Evolutionary conservation across 2,329 filamentous ascomycete genomes (phyloP).

Genomic region (Fusarium ramigenum): DNA sequence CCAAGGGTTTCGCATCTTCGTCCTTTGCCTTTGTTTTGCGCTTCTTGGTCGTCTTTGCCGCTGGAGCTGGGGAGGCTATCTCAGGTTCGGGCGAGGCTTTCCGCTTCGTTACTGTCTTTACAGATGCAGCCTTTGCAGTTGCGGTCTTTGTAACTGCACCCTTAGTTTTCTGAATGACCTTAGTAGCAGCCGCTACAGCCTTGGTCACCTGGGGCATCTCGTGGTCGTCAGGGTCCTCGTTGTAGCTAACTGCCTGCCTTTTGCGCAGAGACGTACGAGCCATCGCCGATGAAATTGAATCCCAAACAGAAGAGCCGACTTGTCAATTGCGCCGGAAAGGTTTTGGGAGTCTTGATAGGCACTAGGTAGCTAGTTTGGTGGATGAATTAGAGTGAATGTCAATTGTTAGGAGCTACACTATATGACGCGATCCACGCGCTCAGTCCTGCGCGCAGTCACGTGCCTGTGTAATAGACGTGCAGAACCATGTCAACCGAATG

Average conservation of each 20-base stretch:
- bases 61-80: slow-evolving; percentile 30
- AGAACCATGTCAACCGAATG: not conserved
- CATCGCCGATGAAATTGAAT: slow-evolving; percentile 39
- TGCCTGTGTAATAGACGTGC: not conserved
- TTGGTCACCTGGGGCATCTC: slow-evolving; percentile 26
- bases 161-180: slow-evolving; percentile 44
- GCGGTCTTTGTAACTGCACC: slow-evolving; percentile 32
- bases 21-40: slow-evolving; percentile 51
- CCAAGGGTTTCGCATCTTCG: slow-evolving; percentile 68
- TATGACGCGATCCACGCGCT: slow-evolving; percentile 39
- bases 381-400: not conserved
- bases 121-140: slow-evolving; percentile 33
- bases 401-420: not conserved
- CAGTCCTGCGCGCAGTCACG: slow-evolving; percentile 38
- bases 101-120: slow-evolving; percentile 45
- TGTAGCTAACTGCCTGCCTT: slow-evolving; percentile 46
- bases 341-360: no score
- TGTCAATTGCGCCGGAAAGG: not conserved
- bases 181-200: slow-evolving; percentile 32
- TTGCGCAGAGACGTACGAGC: slow-evolving; percentile 48
- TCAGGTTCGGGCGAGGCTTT: slow-evolving; percentile 44
- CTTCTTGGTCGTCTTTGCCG: slow-evolving; percentile 53
- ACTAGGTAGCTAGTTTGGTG: not conserved
- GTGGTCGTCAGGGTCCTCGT: slow-evolving; percentile 41
- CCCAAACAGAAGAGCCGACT: not conserved